Evolutionary conservation across 768 basidiomycete species (phyloP).

Genomic region (Calocybe indica): DNA sequence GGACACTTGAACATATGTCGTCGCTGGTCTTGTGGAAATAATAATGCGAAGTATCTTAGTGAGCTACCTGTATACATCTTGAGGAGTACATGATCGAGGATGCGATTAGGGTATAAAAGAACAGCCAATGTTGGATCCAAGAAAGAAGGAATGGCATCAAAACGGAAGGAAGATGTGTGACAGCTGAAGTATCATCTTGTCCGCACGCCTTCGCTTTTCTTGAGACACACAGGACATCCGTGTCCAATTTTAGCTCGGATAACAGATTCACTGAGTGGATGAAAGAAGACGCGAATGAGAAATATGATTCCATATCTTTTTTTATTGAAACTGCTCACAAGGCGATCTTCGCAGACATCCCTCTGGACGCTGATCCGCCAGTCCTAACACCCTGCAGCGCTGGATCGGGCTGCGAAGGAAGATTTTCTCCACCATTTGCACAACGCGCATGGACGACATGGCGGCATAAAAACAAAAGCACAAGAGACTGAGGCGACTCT

Average conservation of each 20-base stretch:
- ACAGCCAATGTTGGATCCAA: too few relatives aligned
- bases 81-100: too few relatives aligned
- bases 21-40: too few relatives aligned
- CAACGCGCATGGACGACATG: slow-evolving; percentile 84
- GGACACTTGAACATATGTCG: too few relatives aligned
- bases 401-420: slow-evolving; percentile 58
- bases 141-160: too few relatives aligned
- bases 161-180: too few relatives aligned
- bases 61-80: too few relatives aligned
- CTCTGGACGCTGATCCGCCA: slow-evolving; percentile 28
- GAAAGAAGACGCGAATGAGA: neutral
- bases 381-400: slow-evolving; percentile 39
- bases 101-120: too few relatives aligned
- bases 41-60: too few relatives aligned
- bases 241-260: slow-evolving; percentile 56
- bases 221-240: slow-evolving; percentile 77
- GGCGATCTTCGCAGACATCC: slow-evolving; percentile 69
- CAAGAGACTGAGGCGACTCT: slow-evolving; percentile 51
- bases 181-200: slow-evolving; percentile 8
- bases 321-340: slow-evolving; percentile 47
- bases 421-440: slow-evolving; percentile 55
- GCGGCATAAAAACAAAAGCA: slow-evolving; percentile 79
- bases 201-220: slow-evolving; percentile 44
- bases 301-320: neutral
- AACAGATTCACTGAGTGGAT: slow-evolving; percentile 53